A percentile compares a stretch with the other conserved stretches of the same genome.
Conservation (phyloP, 805 yeast genomes). For the Citeromyces matritensis region DNA sequence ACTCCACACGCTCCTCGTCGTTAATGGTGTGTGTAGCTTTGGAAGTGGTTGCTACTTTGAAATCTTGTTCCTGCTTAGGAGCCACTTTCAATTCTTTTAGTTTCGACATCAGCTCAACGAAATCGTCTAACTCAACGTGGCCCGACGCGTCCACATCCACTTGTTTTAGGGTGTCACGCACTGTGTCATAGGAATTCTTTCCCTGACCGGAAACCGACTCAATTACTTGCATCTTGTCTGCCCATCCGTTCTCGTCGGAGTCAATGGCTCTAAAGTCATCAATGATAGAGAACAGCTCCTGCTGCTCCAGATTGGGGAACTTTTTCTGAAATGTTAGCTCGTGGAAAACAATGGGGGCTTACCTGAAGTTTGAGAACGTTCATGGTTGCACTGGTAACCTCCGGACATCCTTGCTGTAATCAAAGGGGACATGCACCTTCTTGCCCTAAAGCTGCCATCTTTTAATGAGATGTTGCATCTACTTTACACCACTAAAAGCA, state of each 20-base stretch:
- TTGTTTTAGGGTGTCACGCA: slow-evolving; percentile 82
- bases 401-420: too few species aligned
- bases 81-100: slow-evolving; percentile 35
- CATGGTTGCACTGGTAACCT: slow-evolving; percentile 18
- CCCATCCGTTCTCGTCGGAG: slow-evolving; percentile 85
- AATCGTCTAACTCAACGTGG: slow-evolving; percentile 91
- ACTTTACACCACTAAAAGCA: too few species aligned
- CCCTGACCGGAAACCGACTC: slow-evolving; percentile 73
- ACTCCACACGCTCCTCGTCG: slow-evolving; percentile 92
- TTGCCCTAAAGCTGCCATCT: slow-evolving; percentile 1
- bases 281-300: slow-evolving; percentile 71
- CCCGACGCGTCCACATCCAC: slow-evolving; percentile 95
- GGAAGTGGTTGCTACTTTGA: slow-evolving; percentile 72
- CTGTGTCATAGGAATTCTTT: slow-evolving; percentile 74
- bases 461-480: too few species aligned
- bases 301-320: slow-evolving; percentile 75
- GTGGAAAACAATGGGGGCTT: slow-evolving; percentile 9
- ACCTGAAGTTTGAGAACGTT: slow-evolving; percentile 52
- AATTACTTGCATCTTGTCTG: slow-evolving; percentile 80
- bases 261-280: slow-evolving; percentile 83
- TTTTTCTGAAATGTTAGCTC: slow-evolving; percentile 37
- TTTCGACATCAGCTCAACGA: slow-evolving; percentile 71
- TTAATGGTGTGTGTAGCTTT: slow-evolving; percentile 94
- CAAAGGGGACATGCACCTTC: neutral
- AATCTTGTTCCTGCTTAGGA: slow-evolving; percentile 31